These are phyloP conservation scores for Lanmaoa pseudosensibilis DNA, from an alignment of 768 basidiomycete species.

Conservation along the genomic window DNA sequence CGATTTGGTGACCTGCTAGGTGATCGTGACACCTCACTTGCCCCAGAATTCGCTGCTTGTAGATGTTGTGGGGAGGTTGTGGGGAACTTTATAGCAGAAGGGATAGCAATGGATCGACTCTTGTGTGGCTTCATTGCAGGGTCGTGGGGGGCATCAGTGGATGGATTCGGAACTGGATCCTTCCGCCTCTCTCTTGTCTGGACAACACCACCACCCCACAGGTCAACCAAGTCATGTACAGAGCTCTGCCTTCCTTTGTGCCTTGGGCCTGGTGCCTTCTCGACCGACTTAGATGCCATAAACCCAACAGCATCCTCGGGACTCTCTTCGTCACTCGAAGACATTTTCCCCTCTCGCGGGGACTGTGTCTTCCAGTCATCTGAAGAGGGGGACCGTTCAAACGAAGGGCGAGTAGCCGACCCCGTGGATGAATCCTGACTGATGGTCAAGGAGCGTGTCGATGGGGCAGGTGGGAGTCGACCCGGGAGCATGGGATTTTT, in stretches of 20 bases:
- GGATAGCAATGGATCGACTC: constrained; percentile 19
- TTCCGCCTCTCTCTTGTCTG: constrained; percentile 45
- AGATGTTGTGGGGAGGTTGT: constrained; percentile 29
- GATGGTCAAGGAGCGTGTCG: constrained; percentile 7
- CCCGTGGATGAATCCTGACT: constrained; percentile 8
- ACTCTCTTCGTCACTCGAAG: constrained; percentile 58
- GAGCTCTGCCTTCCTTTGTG: constrained; percentile 67
- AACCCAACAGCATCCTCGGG: constrained; percentile 48
- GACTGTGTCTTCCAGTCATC: constrained; percentile 50
- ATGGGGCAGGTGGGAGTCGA: constrained; percentile 5
- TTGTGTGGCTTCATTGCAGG: constrained; percentile 17
- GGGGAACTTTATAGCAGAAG: constrained; percentile 21
- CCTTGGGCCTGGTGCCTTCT: constrained; percentile 30
- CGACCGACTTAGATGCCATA: constrained; percentile 18
- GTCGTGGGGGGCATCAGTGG: constrained; percentile 18
- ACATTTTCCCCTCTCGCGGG: constrained; percentile 32
- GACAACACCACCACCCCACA: constrained; percentile 63
- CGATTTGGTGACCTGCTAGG: constrained; percentile 32
- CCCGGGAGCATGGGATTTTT: constrained; percentile 5
- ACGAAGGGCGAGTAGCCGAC: constrained; percentile 10
- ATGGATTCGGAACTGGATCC: constrained; percentile 19
- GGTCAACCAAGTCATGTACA: constrained; percentile 78
- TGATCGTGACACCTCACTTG: constrained; percentile 22
- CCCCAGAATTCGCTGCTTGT: constrained; percentile 17
- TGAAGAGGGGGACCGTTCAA: constrained; percentile 32